phyloP scores from a whole-genome alignment of 2,329 filamentous ascomycete genomes.

The Berkeleyomyces rouxiae region DNA sequence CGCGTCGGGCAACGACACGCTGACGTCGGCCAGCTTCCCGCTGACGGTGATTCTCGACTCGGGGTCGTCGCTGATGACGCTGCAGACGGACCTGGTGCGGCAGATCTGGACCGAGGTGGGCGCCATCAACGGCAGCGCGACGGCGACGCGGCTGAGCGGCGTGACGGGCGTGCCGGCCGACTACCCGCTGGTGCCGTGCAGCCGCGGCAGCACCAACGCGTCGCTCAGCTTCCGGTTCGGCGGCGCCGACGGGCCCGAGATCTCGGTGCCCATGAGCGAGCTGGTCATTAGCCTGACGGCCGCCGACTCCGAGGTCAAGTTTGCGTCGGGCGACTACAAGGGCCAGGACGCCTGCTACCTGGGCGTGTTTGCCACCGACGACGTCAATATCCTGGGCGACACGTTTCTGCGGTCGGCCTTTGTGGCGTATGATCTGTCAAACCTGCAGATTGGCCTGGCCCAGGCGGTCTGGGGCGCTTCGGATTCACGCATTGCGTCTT shows the following conservation, averaged over 20 bases:
- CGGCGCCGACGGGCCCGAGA: constrained; percentile 29
- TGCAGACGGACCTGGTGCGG: constrained; percentile 43
- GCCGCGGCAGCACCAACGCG: constrained; percentile 26
- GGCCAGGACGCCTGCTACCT: constrained; percentile 36
- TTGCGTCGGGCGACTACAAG: constrained; percentile 23
- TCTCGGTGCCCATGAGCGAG: constrained; percentile 39
- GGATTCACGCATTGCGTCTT: constrained; percentile 31
- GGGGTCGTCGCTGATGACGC: constrained; percentile 54
- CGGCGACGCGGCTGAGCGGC: background rate
- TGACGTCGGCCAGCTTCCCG: constrained; percentile 28
- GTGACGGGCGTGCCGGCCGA: constrained; percentile 15
- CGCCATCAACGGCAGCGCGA: constrained; percentile 27
- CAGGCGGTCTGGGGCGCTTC: constrained; percentile 39
- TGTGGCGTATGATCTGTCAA: constrained; percentile 41
- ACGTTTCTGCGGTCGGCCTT: constrained; percentile 44
- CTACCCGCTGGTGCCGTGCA: constrained; percentile 34
- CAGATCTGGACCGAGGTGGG: constrained; percentile 39
- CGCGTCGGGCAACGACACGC: constrained; percentile 30
- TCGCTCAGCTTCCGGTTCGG: constrained; percentile 39
- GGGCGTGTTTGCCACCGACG: constrained; percentile 36
- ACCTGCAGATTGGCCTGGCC: constrained; percentile 39
- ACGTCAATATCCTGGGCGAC: constrained; percentile 33
- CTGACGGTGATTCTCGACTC: constrained; percentile 55
- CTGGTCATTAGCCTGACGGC: constrained; percentile 32
- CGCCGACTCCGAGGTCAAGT: constrained; percentile 18